These are phyloP conservation scores for Paracamarosporium sp. DNA, from an alignment of 2,329 filamentous ascomycete species.

Conservation along the genomic window DNA sequence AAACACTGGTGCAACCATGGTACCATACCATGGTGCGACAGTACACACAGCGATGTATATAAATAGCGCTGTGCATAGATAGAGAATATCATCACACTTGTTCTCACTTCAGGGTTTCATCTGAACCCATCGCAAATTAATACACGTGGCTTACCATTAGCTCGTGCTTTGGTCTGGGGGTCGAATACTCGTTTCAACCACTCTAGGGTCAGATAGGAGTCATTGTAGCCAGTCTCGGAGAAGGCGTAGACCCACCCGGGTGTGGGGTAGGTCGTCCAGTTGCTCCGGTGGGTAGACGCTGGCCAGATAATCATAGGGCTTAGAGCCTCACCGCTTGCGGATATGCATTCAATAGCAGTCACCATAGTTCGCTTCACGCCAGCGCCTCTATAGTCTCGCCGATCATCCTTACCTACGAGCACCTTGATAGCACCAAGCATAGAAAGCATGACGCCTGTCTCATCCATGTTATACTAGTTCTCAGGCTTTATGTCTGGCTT, in stretches of 20 bases:
- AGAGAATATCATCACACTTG: no score
- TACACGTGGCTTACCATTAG: background rate
- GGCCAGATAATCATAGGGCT: slow-evolving; percentile 18
- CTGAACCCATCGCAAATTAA: background rate
- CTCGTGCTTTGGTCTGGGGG: background rate
- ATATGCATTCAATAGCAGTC: slow-evolving; percentile 17
- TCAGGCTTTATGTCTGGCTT: slow-evolving; percentile 17
- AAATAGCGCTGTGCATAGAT: no score
- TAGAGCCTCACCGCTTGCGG: slow-evolving; percentile 16
- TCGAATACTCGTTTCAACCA: slow-evolving; percentile 28
- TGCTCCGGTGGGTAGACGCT: slow-evolving; percentile 16
- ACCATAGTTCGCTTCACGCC: slow-evolving; percentile 15
- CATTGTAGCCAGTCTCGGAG: slow-evolving; percentile 20
- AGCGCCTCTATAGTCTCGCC: background rate
- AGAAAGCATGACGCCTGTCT: slow-evolving; percentile 10
- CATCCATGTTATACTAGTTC: slow-evolving; percentile 23
- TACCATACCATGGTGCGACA: no score
- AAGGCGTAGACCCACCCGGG: slow-evolving; percentile 20
- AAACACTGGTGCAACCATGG: no score
- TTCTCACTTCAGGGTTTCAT: no score
- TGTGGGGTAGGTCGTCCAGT: slow-evolving; percentile 14
- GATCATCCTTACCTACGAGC: background rate
- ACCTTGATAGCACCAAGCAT: slow-evolving; percentile 1
- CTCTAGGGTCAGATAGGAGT: slow-evolving; percentile 42
- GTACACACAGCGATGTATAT: no score